Evolutionary conservation across 495 filamentous ascomycete species (phyloP), one percentile per base, ranked within the genome.

Genomic region (Chaetomium fimeti): DNA sequence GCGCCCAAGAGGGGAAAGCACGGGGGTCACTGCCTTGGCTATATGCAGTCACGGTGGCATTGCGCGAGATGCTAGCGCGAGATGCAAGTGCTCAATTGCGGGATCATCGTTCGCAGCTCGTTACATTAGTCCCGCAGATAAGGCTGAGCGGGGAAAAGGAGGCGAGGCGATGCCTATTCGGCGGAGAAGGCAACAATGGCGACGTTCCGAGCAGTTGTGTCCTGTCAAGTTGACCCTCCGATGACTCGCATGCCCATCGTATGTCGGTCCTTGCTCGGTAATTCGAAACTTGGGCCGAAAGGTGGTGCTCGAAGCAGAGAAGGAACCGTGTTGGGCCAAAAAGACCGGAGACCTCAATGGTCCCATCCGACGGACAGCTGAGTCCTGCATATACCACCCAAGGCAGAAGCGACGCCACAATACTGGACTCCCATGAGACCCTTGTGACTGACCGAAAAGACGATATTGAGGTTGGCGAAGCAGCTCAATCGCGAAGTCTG

Each of bases 71-170:
- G 60, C 49, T 43, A 16, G 58, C 47, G 54, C 52, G 49, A 43
- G 61, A 27, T 67, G 59, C 60, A 66, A 70, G 53, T 71, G 67
- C 69, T 71, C 69, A 71, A 67, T 60, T 71, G 67, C 67, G 69
- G 62, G 55, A 55, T 54, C 38, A 0, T 51, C 51, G 38, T 32
- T 45, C 45, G 56, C 13, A 40, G 49, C 27, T 42, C n/a, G 42
- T n/a, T 15, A 20, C 20, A 7, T 55, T 45, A 27, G 60, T 28
- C 20, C 57, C 27, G 29, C 53, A 61, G 65, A 67, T 63, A 62
- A 65, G 68, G 68, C 65, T 67, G 62, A 51, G 57, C 57, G 68
- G 43, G 65, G 65, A 53, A 63, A 52, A 51, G 29, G 32, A 16
- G 20, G 9, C 29, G 49, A 66, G 13, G 32, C 8, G 29, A 24